Evolutionary conservation across 2,329 filamentous ascomycete species (phyloP).

Genomic region (Huntiella bhutanensis): DNA sequence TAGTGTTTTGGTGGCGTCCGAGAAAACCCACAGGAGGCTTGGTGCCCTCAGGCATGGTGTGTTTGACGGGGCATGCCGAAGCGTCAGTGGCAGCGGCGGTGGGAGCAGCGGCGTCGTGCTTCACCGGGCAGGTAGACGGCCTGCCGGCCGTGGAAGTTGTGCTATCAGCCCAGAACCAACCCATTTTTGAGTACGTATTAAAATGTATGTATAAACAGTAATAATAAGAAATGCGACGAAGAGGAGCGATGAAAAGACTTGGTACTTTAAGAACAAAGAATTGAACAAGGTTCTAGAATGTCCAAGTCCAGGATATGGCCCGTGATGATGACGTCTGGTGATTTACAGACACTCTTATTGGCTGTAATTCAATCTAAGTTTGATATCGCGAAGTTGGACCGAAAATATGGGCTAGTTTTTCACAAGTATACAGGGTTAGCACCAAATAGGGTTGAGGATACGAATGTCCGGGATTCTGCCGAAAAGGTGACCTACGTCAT

Average conservation of each 20-base stretch:
- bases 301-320: too few relatives aligned
- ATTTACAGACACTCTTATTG: conserved; percentile 9
- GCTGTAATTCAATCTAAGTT: not conserved
- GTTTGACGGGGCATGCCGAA: conserved; percentile 3
- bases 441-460: too few relatives aligned
- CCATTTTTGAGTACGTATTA: conserved; percentile 24
- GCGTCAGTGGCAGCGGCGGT: not conserved
- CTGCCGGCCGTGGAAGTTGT: conserved; percentile 17
- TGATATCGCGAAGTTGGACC: too few relatives aligned
- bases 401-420: too few relatives aligned
- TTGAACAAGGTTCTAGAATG: too few relatives aligned
- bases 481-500: too few relatives aligned
- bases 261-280: conserved; percentile 1
- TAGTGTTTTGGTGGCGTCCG: not conserved
- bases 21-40: conserved; percentile 4
- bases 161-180: conserved; percentile 44
- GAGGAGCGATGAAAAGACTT: not conserved
- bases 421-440: too few relatives aligned
- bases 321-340: conserved; percentile 2
- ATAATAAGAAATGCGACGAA: conserved; percentile 5
- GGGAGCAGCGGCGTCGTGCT: conserved; percentile 1
- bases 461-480: too few relatives aligned
- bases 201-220: not conserved
- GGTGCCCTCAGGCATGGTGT: conserved; percentile 5
- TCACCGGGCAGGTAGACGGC: conserved; percentile 7